These are phyloP conservation scores for Pascua sp. DNA, from an alignment of 1,284 basidiomycete species.

Conservation along the genomic window DNA sequence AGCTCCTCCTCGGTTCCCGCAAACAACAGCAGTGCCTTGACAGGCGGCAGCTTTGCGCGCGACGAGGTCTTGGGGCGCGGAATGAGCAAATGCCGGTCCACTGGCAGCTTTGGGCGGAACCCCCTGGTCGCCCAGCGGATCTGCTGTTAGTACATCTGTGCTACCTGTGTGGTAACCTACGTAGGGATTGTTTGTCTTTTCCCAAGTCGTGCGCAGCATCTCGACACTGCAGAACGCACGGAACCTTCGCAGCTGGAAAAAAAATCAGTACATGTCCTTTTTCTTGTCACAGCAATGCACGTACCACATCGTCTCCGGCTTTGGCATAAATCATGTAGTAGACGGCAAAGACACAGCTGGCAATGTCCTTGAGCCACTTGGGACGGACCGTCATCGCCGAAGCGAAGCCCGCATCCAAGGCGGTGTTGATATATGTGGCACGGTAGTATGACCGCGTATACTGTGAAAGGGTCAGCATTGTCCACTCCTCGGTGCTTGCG, in stretches of 20 bases:
- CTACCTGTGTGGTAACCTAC: conserved; percentile 50
- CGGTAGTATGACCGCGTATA: conserved; percentile 92
- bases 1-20: conserved; percentile 67
- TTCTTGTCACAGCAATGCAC: conserved; percentile 13
- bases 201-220: conserved; percentile 92
- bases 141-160: conserved; percentile 48
- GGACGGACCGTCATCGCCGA: conserved; percentile 91
- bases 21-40: conserved; percentile 82
- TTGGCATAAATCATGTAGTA: conserved; percentile 95
- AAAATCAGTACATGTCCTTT: not conserved
- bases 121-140: conserved; percentile 63
- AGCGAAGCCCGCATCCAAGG: conserved; percentile 94
- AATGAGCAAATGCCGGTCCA: conserved; percentile 72
- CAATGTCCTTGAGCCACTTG: conserved; percentile 84
- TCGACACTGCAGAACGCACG: conserved; percentile 91
- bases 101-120: conserved; percentile 60
- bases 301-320: conserved; percentile 89
- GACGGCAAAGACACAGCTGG: conserved; percentile 73
- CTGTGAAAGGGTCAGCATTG: conserved; percentile 50
- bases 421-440: conserved; percentile 92
- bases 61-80: conserved; percentile 72
- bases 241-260: conserved; percentile 74
- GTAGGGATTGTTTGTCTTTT: conserved; percentile 92
- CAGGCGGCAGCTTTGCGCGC: conserved; percentile 65
- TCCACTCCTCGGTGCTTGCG: not conserved